phyloP scores from a whole-genome alignment of 129 eudicot genomes.

The Scalesia atractyloides region DNA sequence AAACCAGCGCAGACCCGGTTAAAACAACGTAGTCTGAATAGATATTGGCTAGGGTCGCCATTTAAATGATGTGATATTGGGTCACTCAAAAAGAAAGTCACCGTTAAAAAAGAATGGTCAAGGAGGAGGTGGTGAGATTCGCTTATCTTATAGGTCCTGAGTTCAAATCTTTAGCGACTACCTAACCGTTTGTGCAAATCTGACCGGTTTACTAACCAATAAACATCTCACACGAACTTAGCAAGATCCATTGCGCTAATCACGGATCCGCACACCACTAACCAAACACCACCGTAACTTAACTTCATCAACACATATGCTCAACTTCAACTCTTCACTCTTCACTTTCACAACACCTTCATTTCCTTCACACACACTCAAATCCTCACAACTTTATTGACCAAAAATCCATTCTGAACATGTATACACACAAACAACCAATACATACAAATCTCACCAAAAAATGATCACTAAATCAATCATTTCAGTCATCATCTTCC shows the following conservation, averaged over 20 bases:
- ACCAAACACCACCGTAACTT: slow-evolving; percentile 19
- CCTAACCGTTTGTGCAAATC: too few species aligned
- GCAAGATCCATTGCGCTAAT: slow-evolving; percentile 28
- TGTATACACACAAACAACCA: slow-evolving; percentile 26
- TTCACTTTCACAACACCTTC: slow-evolving; percentile 20
- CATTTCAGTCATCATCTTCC: slow-evolving; percentile 25
- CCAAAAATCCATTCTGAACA: background rate
- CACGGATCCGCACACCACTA: slow-evolving; percentile 30
- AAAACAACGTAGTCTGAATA: too few species aligned
- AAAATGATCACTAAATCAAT: slow-evolving; percentile 41
- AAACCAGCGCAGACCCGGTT: too few species aligned
- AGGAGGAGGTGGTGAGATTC: too few species aligned
- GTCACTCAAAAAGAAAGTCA: too few species aligned
- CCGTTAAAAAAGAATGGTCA: too few species aligned
- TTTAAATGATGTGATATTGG: too few species aligned
- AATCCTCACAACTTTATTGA: slow-evolving; percentile 11
- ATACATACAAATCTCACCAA: slow-evolving; percentile 5
- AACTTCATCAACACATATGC: slow-evolving; percentile 29
- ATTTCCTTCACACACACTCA: slow-evolving; percentile 35
- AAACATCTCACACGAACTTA: background rate
- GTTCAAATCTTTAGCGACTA: too few species aligned
- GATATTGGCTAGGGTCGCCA: too few species aligned
- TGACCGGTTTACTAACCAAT: background rate
- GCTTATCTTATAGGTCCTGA: too few species aligned
- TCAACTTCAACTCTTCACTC: slow-evolving; percentile 17